Evolutionary conservation across 768 basidiomycete genomes (phyloP), one percentile per base, ranked within the genome.

Genomic region (Mycena floridula): DNA sequence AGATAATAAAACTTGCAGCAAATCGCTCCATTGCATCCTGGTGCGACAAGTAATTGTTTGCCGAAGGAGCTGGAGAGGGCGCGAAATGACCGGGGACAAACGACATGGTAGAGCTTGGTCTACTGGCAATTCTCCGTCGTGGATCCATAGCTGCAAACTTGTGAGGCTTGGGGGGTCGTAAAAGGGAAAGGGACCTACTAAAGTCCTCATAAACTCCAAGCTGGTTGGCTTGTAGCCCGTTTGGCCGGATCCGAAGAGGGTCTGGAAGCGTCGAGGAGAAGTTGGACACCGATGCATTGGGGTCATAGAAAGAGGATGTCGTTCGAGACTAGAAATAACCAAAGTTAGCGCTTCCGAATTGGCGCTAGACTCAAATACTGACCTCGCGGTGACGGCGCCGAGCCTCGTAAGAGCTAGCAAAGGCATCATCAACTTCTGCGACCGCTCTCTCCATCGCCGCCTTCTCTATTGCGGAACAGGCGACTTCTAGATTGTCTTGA

Each of bases 371-470:
- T 25, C 44, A 40, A 32, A 16, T 13, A 66, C 72, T 43, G 46
- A 86, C 83, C 72, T 95, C 92, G 45, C 91, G 79, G 59, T 98
- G 92, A 38, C 86, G 82, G 46, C 88, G 79, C 43, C 96, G 77
- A 37, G 75, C 73, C 25, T 92, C 86, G 56, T 93, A 96, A 8
- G 92, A 87, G 21, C 77, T 50, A 2, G 78, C 73, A 49, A 99
- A 89, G 20, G 80, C 83, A 49, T 95, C 92, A 59, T 99, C 96
- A 6, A 96, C 88, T 55, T 98, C 96, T 3, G 81, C 76, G 42
- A 91, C 79, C 6, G 94, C 94, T 47, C 91, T 81, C 55, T 98
- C 94, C 88, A 96, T 96, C 0, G 96, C 96, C 5, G 94, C 94
- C 55, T 91, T 94, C 66, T 97, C 93, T 50, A 99, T 94, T 7